phyloP scores from a whole-genome alignment of 1,284 basidiomycete species.

The Puccinia polysora region DNA sequence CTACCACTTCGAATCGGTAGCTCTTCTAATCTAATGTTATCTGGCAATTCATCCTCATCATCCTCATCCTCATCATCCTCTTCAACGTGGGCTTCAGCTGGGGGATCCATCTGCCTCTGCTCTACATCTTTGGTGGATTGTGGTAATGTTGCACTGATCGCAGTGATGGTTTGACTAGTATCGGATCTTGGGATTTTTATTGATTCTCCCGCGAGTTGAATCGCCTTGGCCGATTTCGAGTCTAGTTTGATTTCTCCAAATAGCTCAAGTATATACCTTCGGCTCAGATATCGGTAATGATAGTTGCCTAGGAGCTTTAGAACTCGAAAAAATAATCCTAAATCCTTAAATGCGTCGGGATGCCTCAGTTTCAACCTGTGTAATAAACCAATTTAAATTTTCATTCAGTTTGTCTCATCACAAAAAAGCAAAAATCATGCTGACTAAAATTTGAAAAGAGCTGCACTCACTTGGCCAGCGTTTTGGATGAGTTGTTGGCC shows the following conservation, averaged over 20 bases:
- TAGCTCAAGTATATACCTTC: constrained; percentile 84
- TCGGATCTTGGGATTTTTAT: constrained; percentile 21
- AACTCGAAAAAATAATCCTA: constrained; percentile 73
- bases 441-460: constrained; percentile 47
- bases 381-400: background rate
- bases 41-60: background rate
- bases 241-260: constrained; percentile 56
- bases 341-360: constrained; percentile 65
- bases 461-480: constrained; percentile 21
- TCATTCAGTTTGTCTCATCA: constrained; percentile 29
- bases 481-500: constrained; percentile 61
- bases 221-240: background rate
- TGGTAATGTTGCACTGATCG: background rate
- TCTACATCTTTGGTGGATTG: constrained; percentile 5
- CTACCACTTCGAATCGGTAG: constrained; percentile 30
- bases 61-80: background rate
- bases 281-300: constrained; percentile 80
- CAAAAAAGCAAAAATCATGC: constrained; percentile 26
- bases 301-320: constrained; percentile 78
- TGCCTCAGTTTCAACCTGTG: constrained; percentile 71
- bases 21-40: constrained; percentile 17
- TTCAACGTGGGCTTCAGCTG: no score
- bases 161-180: constrained; percentile 23
- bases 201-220: constrained; percentile 25
- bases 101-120: background rate